Base-by-base conservation (phyloP, 1,139 yeast genomes). In the Casaregolazyma lundiana region DNA sequence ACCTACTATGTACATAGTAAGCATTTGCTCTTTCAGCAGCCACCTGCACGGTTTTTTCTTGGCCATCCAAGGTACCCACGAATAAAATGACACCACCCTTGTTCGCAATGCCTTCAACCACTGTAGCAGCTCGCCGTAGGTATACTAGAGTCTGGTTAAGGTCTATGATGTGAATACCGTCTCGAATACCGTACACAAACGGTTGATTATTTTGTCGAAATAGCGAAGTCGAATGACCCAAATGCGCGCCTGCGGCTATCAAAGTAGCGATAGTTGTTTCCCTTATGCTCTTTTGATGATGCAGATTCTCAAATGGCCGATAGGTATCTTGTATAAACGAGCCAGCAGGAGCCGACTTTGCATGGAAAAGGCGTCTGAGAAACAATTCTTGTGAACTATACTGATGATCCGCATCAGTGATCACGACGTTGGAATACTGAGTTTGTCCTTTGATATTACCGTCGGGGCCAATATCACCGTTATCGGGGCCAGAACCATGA, bases 191-290 rank as follows among this genome's bases (percentile, higher is more conserved):
- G 60, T 84, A 84, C 44, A 92, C 77, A 64, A 75, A 92, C 9
- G 95, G 94, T 65, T 89, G 95, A 39, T 90, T 86, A 30, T 84
- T 77, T n/a, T 92, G 81, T 58, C 95, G 80, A 78, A 86, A 84
- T 56, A 83, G 70, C 4, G 86, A 72, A 34, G 81, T 84, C 4
- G 96, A 77, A 60, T 92, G 97, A 22, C 98, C 98, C 56, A 92
- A 71, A 66, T 92, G 98, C 44, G 92, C 92, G 39, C 97, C 97
- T 0, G 97, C 88, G 4, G 97, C 95, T 66, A 90, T 65, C 46
- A 90, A 73, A 49, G 81, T 80, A 21, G 86, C 71, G 29, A 88
- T 70, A 1, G 92, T 74, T 9, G 85, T 64, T 49, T 84, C 78
- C 26, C 75, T 68, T 19, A 79, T 71, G 26, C 73, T 61, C 29